Base-by-base conservation (phyloP, 2,329 filamentous ascomycete genomes). In the Capronia epimyces region DNA sequence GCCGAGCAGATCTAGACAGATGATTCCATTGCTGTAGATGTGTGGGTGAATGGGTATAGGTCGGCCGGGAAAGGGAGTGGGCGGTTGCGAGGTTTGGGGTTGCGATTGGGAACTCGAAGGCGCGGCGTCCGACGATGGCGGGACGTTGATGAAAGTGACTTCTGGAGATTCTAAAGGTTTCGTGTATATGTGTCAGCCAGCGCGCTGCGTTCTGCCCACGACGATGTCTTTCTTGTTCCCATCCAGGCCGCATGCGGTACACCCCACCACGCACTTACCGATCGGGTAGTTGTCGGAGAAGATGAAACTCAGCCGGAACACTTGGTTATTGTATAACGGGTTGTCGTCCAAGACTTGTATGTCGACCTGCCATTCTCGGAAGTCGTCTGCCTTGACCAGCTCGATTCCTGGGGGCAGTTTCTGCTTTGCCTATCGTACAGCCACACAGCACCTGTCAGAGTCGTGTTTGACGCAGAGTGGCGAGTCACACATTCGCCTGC, bases 21-120 rank as follows among this genome's bases (percentile, higher is more conserved):
- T 98, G 68, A 97, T 95, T 62, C 93, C 93, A 69, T 98, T 98
- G 62, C 87, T 93, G 74, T 98, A 98, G 69, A 98, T 87, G 72
- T 98, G 93, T 2, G 93, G 93, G 65, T 98, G 93, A 68, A 95
- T 90, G 1, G 93, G 93, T 63, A 98, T 90, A 2, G 76, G 72
- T 36, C 79, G 77, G 34, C 69, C 67, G 1, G 71, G 67, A 32
- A 64, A 63, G 39, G 52, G 50, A 5, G 64, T 63, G 39, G 52
- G 50, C 4, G 64, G 62, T 25, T 18, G 34, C 13, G 34, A 20
- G 16, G 67, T 62, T 8, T 65, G 56, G 20, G 50, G 44, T 18
- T 43, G 49, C 21, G 48, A 10, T 24, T 47, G 34, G 4, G 50
- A 40, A 24, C 21, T 13, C 15, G 47, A 29, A 16, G 55, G 32